These are phyloP conservation scores for Arthroderma sp. DNA, from an alignment of 2,329 filamentous ascomycete genomes.

Conservation along the genomic window DNA sequence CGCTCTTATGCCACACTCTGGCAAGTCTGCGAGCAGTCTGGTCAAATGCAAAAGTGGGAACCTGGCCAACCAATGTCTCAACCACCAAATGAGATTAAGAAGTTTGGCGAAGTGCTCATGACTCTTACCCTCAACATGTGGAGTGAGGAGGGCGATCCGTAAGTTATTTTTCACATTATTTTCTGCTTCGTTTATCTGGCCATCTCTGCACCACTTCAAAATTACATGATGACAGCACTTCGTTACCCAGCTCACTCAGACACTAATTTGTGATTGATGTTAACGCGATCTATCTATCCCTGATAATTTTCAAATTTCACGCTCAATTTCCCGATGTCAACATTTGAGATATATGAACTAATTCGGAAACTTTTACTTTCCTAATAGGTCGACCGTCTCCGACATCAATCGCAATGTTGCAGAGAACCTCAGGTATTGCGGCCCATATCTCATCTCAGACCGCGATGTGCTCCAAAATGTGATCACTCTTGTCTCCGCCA, in stretches of 20 bases:
- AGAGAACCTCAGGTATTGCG: slow-evolving; percentile 79
- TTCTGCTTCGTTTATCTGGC: slow-evolving; percentile 8
- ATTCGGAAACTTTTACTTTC: slow-evolving; percentile 26
- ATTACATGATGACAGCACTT: slow-evolving; percentile 67
- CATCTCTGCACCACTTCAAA: slow-evolving; percentile 11
- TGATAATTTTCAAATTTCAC: slow-evolving; percentile 4
- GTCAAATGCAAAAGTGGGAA: slow-evolving; percentile 69
- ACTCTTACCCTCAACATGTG: slow-evolving; percentile 73
- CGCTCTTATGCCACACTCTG: slow-evolving; percentile 85
- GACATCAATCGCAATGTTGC: slow-evolving; percentile 92
- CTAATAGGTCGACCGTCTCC: slow-evolving; percentile 64
- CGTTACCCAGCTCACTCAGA: slow-evolving; percentile 99
- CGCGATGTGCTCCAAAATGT: slow-evolving; percentile 62
- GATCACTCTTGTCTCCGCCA: slow-evolving; percentile 58
- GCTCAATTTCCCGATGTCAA: slow-evolving; percentile 24
- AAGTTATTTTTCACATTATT: slow-evolving; percentile 37
- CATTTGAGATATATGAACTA: slow-evolving; percentile 9
- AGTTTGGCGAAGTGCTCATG: slow-evolving; percentile 75
- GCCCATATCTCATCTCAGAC: slow-evolving; percentile 68
- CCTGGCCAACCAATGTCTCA: slow-evolving; percentile 73
- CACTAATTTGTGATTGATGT: slow-evolving; percentile 76
- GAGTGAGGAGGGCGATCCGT: slow-evolving; percentile 87
- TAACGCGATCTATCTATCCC: slow-evolving; percentile 52
- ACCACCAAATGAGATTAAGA: slow-evolving; percentile 65
- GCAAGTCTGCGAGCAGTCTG: slow-evolving; percentile 69